Evolutionary conservation across 192 early-diverging fungal species (phyloP), one percentile per base, ranked within the genome.

Genomic region (Paraglomus brasilianum): DNA sequence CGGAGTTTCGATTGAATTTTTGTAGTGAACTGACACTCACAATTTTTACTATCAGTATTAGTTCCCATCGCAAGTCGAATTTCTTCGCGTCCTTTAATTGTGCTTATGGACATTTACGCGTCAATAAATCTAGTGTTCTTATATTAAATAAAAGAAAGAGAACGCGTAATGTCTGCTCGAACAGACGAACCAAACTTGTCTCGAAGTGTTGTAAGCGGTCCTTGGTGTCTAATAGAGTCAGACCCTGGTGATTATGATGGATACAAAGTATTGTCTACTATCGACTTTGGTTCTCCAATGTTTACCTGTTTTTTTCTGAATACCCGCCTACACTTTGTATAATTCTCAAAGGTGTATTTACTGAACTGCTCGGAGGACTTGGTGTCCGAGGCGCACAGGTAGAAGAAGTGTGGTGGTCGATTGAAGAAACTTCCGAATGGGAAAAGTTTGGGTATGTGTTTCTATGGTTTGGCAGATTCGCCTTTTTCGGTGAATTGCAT

Each of bases 331-430:
- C 22, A 22, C 6, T 60, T 43, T 48, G 21, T 44, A 11, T 21
- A 36, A 5, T 45, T 58, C 40, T 36, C 15, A 2, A 50, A 82
- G 81, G 70, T 15, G 75, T 84, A 56, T 86, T 90, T 40, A 87
- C 87, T 8, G 80, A 87, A 73, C 83, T 90, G n/a, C 86, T 87
- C 70, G 69, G 77, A 42, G 76, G 78, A 74, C 79, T 90, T 78
- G 88, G 88, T 21, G 84, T 78, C 7, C 65, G 69, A 64, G 85
- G 85, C 41, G 78, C 87, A 51, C 85, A 88, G 56, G 88, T 89
- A 6, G 87, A 89, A 39, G 85, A 85, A 63, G 73, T 85, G 0
- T 85, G 80, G 64, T 78, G 76, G 53, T 69, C 82, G 40, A 81
- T 82, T 66, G 50, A 63, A 38, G 76, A 71, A 8, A 51, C 82